Evolutionary conservation across 2,329 filamentous ascomycete genomes (phyloP).

Genomic region (Fusarium sp.): DNA sequence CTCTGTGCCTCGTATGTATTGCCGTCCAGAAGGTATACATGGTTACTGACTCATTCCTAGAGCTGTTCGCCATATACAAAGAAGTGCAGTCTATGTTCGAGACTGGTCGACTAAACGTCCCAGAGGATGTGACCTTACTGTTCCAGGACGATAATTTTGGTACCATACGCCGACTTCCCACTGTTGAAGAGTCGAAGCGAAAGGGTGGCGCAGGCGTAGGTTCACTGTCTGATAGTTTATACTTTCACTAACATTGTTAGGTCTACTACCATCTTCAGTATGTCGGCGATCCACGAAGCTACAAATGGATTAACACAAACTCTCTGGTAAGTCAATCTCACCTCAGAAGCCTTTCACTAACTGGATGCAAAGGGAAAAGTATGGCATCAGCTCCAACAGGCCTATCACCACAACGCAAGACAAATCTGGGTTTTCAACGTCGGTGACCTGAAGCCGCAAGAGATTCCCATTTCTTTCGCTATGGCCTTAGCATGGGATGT

Average conservation of each 20-base stretch:
- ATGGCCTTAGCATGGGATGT: constrained; percentile 69
- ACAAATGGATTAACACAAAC: constrained; percentile 72
- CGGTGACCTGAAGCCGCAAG: constrained; percentile 69
- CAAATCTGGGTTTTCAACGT: constrained; percentile 73
- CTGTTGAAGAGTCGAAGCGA: constrained; percentile 62
- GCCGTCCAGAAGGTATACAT: fast-evolving
- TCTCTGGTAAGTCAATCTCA: constrained; percentile 55
- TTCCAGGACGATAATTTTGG: constrained; percentile 74
- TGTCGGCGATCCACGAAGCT: constrained; percentile 69
- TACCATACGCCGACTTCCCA: constrained; percentile 67
- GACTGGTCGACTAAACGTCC: constrained; percentile 63
- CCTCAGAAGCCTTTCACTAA: background rate
- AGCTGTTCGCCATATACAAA: constrained; percentile 74
- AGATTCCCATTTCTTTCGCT: constrained; percentile 65
- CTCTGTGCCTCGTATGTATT: constrained; percentile 54
- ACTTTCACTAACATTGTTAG: constrained; percentile 42
- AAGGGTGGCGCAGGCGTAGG: constrained; percentile 67
- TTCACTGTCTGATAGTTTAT: fast-evolving
- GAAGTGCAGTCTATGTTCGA: constrained; percentile 73
- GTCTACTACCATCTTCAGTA: constrained; percentile 69
- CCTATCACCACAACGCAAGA: constrained; percentile 60
- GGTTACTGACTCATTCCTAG: constrained; percentile 42
- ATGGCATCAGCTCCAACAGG: constrained; percentile 65
- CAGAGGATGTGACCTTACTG: constrained; percentile 70
- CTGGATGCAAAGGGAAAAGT: constrained; percentile 44